Percentiles rank a stretch among this genome's conserved stretches.
phyloP scores from a whole-genome alignment of 2,329 filamentous ascomycete genomes.

The Pseudogymnoascus sp. region DNA sequence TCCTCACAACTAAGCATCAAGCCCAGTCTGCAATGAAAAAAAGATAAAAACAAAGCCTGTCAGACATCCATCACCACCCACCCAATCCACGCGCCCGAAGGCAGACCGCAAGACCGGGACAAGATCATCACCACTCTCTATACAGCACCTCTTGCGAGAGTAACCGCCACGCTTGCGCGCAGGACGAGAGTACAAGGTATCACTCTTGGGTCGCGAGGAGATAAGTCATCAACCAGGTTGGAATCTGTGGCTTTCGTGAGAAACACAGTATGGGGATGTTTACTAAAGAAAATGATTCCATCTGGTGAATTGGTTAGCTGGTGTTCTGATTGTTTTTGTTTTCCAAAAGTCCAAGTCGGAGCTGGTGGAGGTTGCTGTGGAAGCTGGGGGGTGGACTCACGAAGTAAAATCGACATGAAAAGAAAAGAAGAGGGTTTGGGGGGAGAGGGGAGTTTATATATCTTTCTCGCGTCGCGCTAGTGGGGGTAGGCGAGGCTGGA shows the following conservation, averaged over 20 bases:
- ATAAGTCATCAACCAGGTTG: constrained; percentile 91
- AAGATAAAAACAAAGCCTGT: constrained; percentile 49
- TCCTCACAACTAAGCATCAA: constrained; percentile 42
- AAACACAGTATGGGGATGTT: constrained; percentile 83
- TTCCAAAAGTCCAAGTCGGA: too few relatives aligned
- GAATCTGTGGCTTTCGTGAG: constrained; percentile 86
- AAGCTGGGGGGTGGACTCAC: constrained; percentile 22
- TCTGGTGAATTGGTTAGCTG: constrained; percentile 17
- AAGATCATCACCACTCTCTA: constrained; percentile 95
- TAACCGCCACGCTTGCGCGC: constrained; percentile 53
- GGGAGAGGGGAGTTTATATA: background rate
- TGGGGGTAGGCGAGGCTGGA: background rate
- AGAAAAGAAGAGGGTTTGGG: constrained; percentile 9
- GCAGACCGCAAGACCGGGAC: constrained; percentile 61
- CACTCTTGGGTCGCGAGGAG: constrained; percentile 87
- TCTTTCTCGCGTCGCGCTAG: background rate
- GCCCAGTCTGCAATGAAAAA: constrained; percentile 49
- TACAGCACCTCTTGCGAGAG: constrained; percentile 44
- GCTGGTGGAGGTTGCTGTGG: too few relatives aligned
- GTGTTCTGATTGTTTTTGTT: too few relatives aligned
- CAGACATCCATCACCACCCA: constrained; percentile 86
- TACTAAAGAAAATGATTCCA: constrained; percentile 98
- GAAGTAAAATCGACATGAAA: constrained; percentile 12
- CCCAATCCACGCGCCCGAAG: constrained; percentile 69
- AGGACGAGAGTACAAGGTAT: constrained; percentile 56